phyloP scores from a whole-genome alignment of 805 yeast genomes.

The Starmera quercuum region DNA sequence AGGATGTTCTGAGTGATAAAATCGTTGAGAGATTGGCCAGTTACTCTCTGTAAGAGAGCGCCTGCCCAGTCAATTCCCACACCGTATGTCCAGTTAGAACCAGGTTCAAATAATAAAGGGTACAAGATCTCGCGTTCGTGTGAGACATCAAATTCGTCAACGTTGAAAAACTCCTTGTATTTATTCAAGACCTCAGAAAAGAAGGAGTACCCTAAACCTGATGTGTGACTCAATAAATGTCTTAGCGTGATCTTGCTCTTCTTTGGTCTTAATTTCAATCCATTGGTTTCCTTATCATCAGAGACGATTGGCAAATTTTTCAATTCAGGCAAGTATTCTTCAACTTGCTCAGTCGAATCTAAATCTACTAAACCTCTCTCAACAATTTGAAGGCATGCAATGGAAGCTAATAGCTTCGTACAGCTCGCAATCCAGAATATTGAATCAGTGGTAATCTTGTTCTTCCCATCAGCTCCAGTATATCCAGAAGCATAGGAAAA shows the following conservation, averaged over 20 bases:
- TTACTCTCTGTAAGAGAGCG: constrained; percentile 20
- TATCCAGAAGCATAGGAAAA: constrained; percentile 15
- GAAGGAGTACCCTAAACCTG: constrained; percentile 30
- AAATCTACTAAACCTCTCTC: constrained; percentile 24
- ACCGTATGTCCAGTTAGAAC: constrained; percentile 28
- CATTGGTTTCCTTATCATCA: constrained; percentile 15
- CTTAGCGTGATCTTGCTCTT: constrained; percentile 25
- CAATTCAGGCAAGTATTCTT: constrained; percentile 23
- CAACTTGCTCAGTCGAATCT: constrained; percentile 24
- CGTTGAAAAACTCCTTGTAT: constrained; percentile 13
- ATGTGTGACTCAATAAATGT: constrained; percentile 28
- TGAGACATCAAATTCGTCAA: constrained; percentile 11
- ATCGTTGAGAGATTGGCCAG: constrained; percentile 22
- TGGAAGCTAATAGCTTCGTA: constrained; percentile 23
- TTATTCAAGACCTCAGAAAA: constrained; percentile 16
- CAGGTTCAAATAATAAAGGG: constrained; percentile 29
- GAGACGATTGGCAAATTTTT: constrained; percentile 17
- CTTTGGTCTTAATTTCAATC: constrained; percentile 16
- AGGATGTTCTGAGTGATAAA: constrained; percentile 22
- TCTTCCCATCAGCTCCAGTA: constrained; percentile 9
- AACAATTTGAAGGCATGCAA: constrained; percentile 24
- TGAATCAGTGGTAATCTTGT: constrained; percentile 15
- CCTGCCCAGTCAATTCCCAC: constrained; percentile 31
- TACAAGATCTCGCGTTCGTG: constrained; percentile 9
- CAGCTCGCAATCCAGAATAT: constrained; percentile 24